A percentile compares a stretch with the other conserved stretches of the same genome.
These are phyloP conservation scores for Hortiboletus campestris DNA, from an alignment of 768 basidiomycete species.

Conservation along the genomic window DNA sequence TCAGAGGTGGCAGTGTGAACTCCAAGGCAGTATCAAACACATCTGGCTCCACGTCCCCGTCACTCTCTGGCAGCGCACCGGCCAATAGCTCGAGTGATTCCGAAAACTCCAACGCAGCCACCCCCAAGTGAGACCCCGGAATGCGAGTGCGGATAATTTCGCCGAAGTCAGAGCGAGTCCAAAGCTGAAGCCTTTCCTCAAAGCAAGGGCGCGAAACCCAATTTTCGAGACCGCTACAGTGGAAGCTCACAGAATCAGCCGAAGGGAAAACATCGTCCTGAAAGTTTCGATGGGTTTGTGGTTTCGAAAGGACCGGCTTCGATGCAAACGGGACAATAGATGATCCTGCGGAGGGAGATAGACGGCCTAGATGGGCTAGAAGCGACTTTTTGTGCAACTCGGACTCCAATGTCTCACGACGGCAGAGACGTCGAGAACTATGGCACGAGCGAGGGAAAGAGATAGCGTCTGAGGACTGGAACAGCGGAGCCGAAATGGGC, in stretches of 20 bases:
- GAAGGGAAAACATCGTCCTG: conserved; percentile 27
- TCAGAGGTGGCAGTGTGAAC: conserved; percentile 15
- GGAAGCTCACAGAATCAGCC: conserved; percentile 14
- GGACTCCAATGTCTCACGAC: conserved; percentile 40
- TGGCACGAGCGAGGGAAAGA: conserved; percentile 62
- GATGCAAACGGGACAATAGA: conserved; percentile 46
- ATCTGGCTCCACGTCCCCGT: conserved; percentile 9
- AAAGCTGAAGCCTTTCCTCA: conserved; percentile 65
- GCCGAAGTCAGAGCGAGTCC: conserved; percentile 43
- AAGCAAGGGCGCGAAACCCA: conserved; percentile 77
- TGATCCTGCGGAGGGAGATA: conserved; percentile 40
- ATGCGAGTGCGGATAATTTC: conserved; percentile 39
- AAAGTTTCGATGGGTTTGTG: conserved; percentile 34
- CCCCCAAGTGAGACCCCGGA: conserved; percentile 50
- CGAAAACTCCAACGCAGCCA: conserved; percentile 73
- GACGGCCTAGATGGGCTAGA: conserved; percentile 42
- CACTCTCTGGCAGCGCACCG: conserved; percentile 36
- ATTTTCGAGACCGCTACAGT: conserved; percentile 57
- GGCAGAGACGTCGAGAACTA: conserved; percentile 35
- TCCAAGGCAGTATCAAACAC: conserved; percentile 18
- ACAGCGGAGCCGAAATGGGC: conserved; percentile 48
- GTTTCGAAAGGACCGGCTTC: conserved; percentile 28
- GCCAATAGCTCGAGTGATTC: conserved; percentile 64
- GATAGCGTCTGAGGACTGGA: conserved; percentile 33
- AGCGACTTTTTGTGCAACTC: conserved; percentile 52